phyloP scores from a whole-genome alignment of 257 asterid species.

The Lantana camara region DNA sequence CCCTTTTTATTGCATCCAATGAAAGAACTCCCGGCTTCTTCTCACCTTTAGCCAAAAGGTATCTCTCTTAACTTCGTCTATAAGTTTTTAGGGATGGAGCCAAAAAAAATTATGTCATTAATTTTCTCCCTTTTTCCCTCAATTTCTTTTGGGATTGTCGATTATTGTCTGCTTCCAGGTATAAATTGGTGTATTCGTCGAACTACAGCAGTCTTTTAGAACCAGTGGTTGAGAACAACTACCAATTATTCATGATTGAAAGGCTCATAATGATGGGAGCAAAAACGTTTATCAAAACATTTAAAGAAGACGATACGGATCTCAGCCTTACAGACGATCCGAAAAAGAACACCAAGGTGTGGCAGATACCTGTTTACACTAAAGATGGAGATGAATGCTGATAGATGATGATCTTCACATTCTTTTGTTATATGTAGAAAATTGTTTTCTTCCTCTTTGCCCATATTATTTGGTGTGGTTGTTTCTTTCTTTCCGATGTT shows the following conservation, averaged over 20 bases:
- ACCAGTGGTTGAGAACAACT: conserved; percentile 80
- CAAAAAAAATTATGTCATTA: no score
- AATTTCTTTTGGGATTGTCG: background rate
- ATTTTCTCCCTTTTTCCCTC: background rate
- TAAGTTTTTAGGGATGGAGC: no score
- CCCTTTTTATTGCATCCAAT: conserved; percentile 88
- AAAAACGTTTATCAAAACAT: conserved; percentile 65
- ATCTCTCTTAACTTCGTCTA: no score
- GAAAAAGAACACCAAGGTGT: conserved; percentile 78
- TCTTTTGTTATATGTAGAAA: background rate
- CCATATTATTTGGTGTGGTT: no score
- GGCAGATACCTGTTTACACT: conserved; percentile 81
- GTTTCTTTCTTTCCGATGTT: no score
- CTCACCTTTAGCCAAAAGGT: conserved; percentile 77
- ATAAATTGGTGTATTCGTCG: conserved; percentile 80
- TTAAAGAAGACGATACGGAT: conserved; percentile 64
- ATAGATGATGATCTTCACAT: conserved; percentile 48
- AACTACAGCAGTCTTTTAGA: conserved; percentile 76
- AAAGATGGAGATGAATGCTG: conserved; percentile 63
- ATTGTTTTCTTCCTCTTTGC: background rate
- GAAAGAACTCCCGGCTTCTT: conserved; percentile 86
- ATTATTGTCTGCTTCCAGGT: conserved; percentile 50
- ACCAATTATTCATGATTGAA: conserved; percentile 88
- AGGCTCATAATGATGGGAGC: conserved; percentile 87
- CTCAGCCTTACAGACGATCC: conserved; percentile 93